Evolutionary conservation across 805 yeast genomes (phyloP).

Genomic region (Priceomyces melissophilus): DNA sequence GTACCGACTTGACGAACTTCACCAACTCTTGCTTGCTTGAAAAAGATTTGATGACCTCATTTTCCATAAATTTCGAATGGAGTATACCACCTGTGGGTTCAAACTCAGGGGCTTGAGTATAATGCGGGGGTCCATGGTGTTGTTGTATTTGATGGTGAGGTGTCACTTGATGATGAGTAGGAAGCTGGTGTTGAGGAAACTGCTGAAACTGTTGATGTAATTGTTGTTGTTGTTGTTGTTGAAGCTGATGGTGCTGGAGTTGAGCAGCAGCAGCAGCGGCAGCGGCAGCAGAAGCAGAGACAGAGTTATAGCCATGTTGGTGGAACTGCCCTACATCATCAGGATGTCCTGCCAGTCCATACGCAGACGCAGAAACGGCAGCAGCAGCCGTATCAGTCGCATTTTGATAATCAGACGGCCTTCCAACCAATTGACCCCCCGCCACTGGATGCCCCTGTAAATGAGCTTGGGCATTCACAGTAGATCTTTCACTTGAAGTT

Average conservation of each 20-base stretch:
- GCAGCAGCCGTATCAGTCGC: constrained; percentile 17
- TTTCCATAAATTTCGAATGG: constrained; percentile 24
- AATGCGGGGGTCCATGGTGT: constrained; percentile 15
- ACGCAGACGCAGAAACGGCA: constrained; percentile 13
- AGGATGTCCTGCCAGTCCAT: constrained; percentile 9
- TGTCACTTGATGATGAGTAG: constrained; percentile 12
- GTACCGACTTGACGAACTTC: constrained; percentile 34
- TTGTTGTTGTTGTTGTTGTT: constrained; percentile 11
- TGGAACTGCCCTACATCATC: constrained; percentile 11
- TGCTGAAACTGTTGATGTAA: constrained; percentile 11
- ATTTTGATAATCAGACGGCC: constrained; percentile 11
- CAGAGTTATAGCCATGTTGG: constrained; percentile 18
- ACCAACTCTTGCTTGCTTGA: constrained; percentile 25
- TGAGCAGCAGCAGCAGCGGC: constrained; percentile 15
- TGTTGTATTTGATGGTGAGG: constrained; percentile 10
- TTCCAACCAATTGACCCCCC: constrained; percentile 7
- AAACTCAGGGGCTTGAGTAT: constrained; percentile 10
- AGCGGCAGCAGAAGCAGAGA: constrained; percentile 14
- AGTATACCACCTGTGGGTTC: constrained; percentile 15
- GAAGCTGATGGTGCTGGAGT: constrained; percentile 13
- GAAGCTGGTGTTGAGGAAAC: constrained; percentile 13
- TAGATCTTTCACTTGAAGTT: constrained; percentile 28
- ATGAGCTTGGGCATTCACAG: constrained; percentile 13
- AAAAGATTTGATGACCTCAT: constrained; percentile 31
- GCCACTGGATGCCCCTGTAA: constrained; percentile 11